phyloP scores from a whole-genome alignment of 1,139 yeast species.

The Kurtzmaniella quercitrusa region DNA sequence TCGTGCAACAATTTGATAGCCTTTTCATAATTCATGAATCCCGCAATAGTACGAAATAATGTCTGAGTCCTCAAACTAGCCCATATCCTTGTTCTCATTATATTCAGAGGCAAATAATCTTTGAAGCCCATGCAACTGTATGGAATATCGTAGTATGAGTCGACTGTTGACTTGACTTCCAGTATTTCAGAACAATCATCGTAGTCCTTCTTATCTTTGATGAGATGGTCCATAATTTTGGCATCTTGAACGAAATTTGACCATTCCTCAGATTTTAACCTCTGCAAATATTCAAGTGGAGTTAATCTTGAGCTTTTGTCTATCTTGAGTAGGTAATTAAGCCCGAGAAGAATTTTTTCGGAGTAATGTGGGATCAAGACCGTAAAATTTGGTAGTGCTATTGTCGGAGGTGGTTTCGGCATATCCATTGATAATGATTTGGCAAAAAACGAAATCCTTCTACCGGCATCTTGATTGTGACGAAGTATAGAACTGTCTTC shows the following conservation, averaged over 20 bases:
- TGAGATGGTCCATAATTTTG: constrained; percentile 31
- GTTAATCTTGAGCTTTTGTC: constrained; percentile 59
- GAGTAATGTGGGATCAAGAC: constrained; percentile 84
- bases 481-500: constrained; percentile 56
- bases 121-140: constrained; percentile 70
- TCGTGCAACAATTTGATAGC: constrained; percentile 66
- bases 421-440: constrained; percentile 79
- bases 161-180: constrained; percentile 10
- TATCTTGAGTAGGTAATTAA: constrained; percentile 66
- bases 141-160: constrained; percentile 56
- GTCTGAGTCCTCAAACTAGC: constrained; percentile 79
- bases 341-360: constrained; percentile 63
- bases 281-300: constrained; percentile 68
- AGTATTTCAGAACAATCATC: not conserved
- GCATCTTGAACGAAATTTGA: constrained; percentile 66
- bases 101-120: constrained; percentile 54
- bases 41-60: constrained; percentile 70
- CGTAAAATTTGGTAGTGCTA: constrained; percentile 78
- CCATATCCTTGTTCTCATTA: constrained; percentile 74
- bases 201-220: not conserved
- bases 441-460: constrained; percentile 83
- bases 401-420: constrained; percentile 67
- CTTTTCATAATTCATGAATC: constrained; percentile 65
- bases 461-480: constrained; percentile 69
- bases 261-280: constrained; percentile 73